Evolutionary conservation across 2,329 filamentous ascomycete species (phyloP).

Genomic region (Ceratocystis lukuohia): DNA sequence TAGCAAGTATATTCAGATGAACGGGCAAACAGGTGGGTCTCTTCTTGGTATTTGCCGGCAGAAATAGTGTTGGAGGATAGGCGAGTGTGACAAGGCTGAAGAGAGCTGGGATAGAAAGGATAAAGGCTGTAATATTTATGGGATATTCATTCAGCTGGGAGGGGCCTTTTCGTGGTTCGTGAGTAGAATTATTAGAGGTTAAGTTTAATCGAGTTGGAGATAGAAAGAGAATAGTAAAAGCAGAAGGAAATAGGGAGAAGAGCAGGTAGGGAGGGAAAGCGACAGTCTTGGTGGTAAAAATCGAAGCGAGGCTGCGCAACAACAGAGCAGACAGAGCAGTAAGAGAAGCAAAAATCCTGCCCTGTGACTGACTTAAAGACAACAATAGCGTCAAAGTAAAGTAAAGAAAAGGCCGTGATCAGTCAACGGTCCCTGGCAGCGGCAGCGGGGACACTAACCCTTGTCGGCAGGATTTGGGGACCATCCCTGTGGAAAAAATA

Average conservation of each 20-base stretch:
- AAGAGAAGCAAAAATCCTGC: not conserved
- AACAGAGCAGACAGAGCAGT: not conserved
- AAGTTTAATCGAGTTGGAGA: not conserved
- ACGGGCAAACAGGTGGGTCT: not conserved
- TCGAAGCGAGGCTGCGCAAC: not conserved
- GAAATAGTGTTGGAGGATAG: too few species aligned
- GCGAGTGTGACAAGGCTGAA: slow-evolving; percentile 2
- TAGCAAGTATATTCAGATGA: not conserved
- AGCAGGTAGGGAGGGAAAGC: not conserved
- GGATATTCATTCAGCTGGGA: not conserved
- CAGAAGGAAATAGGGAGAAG: not conserved
- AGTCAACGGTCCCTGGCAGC: slow-evolving; percentile 16
- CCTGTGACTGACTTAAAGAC: not conserved
- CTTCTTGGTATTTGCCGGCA: not conserved
- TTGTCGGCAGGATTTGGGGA: slow-evolving; percentile 9
- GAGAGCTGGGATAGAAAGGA: not conserved
- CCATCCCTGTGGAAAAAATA: slow-evolving; percentile 5
- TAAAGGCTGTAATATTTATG: not conserved
- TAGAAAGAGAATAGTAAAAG: not conserved
- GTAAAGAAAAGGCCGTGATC: slow-evolving; percentile 8
- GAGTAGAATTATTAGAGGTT: not conserved
- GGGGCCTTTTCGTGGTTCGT: not conserved
- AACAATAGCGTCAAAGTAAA: slow-evolving; percentile 2
- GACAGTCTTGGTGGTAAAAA: not conserved
- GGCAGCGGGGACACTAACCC: slow-evolving; percentile 15